These are phyloP conservation scores for Boeremia lycopersici DNA, from an alignment of 2,329 filamentous ascomycete species.

Conservation along the genomic window DNA sequence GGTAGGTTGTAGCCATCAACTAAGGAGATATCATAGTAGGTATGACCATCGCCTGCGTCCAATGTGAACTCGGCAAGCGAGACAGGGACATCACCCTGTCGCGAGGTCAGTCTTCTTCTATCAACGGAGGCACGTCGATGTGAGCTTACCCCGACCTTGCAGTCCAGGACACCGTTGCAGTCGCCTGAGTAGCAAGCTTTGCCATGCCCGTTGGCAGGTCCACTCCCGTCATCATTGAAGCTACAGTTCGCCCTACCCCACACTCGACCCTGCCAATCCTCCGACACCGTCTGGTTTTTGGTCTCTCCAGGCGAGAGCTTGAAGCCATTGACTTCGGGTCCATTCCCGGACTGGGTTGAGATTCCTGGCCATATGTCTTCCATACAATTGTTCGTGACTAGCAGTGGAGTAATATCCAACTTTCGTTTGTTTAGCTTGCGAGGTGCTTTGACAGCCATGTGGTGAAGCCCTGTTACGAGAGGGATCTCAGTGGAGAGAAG, in stretches of 20 bases:
- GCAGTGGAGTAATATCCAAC: constrained; percentile 58
- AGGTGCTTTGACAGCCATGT: constrained; percentile 41
- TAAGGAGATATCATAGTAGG: constrained; percentile 83
- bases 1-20: constrained; percentile 86
- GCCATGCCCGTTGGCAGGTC: constrained; percentile 54
- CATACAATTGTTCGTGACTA: constrained; percentile 73
- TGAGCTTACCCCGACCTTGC: constrained; percentile 67
- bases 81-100: constrained; percentile 72
- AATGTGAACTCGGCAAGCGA: constrained; percentile 84
- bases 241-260: constrained; percentile 87
- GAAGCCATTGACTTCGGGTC: constrained; percentile 72
- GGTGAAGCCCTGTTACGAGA: constrained; percentile 36
- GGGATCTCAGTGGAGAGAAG: constrained; percentile 30
- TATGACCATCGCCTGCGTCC: constrained; percentile 69
- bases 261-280: constrained; percentile 79
- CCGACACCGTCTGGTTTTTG: constrained; percentile 67
- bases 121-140: neutral
- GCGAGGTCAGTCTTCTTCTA: constrained; percentile 1
- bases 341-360: constrained; percentile 72
- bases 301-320: constrained; percentile 65
- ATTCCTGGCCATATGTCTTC: constrained; percentile 79
- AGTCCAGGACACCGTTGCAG: constrained; percentile 73
- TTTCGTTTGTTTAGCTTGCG: constrained; percentile 39
- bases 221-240: constrained; percentile 68
- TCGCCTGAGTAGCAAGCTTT: constrained; percentile 75